phyloP scores from a whole-genome alignment of 768 basidiomycete genomes.

The Mycena alexandri region DNA sequence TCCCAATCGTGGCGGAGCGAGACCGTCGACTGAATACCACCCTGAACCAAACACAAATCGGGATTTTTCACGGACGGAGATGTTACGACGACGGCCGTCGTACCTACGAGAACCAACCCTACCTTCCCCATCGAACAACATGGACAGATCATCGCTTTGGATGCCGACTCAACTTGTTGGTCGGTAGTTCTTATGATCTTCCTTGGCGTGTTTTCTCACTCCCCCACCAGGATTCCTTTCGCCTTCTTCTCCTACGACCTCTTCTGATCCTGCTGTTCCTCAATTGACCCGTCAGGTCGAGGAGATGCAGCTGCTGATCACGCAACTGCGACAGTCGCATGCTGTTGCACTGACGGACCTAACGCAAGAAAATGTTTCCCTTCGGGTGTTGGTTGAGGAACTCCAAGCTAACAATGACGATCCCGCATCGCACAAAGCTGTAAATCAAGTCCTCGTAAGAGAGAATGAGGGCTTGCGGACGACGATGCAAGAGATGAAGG shows the following conservation, averaged over 20 bases:
- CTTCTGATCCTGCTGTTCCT: conserved; percentile 13
- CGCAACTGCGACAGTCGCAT: conserved; percentile 29
- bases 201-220: background rate
- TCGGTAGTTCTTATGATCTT: no score
- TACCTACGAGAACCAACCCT: conserved; percentile 17
- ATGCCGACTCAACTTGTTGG: background rate
- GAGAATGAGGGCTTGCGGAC: conserved; percentile 36
- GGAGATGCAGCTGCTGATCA: conserved; percentile 23
- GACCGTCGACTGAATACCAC: no score
- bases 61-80: no score
- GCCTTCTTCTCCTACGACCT: conserved; percentile 1
- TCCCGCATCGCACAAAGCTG: conserved; percentile 17
- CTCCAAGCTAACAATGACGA: conserved; percentile 26
- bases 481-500: conserved; percentile 16
- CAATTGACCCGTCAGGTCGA: conserved; percentile 22
- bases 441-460: conserved; percentile 26
- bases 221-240: background rate
- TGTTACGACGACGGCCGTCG: conserved; percentile 18
- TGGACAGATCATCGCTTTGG: conserved; percentile 28
- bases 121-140: conserved; percentile 13
- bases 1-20: no score
- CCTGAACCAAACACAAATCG: no score
- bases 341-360: conserved; percentile 16
- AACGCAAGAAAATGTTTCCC: conserved; percentile 31
- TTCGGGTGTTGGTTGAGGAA: conserved; percentile 33